Evolutionary conservation across 192 early-diverging fungal genomes (phyloP).

Genomic region (Backusella parvicylindrica): DNA sequence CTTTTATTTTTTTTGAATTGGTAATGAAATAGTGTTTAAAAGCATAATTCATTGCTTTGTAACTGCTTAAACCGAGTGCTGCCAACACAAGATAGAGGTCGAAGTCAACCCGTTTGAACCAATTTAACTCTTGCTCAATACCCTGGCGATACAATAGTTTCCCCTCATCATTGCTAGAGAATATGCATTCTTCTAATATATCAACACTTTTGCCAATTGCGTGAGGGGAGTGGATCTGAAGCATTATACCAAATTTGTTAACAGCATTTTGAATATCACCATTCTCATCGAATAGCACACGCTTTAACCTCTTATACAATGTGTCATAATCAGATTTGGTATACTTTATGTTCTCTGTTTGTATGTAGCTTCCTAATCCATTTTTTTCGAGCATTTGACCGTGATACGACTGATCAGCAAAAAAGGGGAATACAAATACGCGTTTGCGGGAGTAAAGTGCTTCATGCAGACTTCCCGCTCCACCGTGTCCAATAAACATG

Average conservation of each 20-base stretch:
- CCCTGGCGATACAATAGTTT: background rate
- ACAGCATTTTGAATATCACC: background rate
- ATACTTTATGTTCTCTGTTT: background rate
- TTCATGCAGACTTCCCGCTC: slow-evolving; percentile 25
- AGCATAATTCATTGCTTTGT: background rate
- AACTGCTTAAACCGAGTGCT: background rate
- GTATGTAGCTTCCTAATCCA: background rate
- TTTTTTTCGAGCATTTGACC: background rate
- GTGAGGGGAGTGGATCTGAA: slow-evolving; percentile 6
- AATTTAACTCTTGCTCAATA: background rate
- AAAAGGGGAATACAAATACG: slow-evolving; percentile 28
- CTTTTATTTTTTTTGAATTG: background rate
- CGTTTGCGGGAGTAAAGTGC: slow-evolving; percentile 23
- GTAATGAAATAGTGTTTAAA: background rate
- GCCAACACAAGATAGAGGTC: background rate
- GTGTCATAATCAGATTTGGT: background rate
- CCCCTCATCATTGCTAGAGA: background rate
- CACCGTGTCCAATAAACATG: slow-evolving; percentile 31
- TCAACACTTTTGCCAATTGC: slow-evolving; percentile 5
- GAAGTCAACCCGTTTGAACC: background rate
- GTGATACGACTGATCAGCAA: slow-evolving; percentile 25
- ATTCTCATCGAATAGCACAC: background rate
- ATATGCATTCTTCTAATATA: slow-evolving; percentile 22
- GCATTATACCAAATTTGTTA: background rate
- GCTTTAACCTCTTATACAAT: background rate